These are phyloP conservation scores for Medicago arabica DNA, from an alignment of 306 rosid species.

Conservation along the genomic window DNA sequence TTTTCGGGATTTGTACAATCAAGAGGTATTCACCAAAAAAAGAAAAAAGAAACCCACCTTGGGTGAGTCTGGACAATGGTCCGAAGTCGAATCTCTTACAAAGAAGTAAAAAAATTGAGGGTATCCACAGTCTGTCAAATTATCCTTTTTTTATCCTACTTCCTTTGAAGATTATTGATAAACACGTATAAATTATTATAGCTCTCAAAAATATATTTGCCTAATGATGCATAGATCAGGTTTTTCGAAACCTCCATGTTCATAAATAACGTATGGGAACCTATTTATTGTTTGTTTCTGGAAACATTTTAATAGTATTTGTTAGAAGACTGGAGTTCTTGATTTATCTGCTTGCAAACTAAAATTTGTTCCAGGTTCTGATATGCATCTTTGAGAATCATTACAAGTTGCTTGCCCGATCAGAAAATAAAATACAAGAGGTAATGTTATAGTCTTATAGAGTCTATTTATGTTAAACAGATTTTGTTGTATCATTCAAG, in stretches of 20 bases:
- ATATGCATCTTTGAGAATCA: conserved; percentile 91
- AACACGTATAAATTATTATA: neutral
- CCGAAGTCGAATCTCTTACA: conserved; percentile 77
- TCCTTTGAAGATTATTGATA: too few relatives aligned
- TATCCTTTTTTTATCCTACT: too few relatives aligned
- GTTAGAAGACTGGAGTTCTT: conserved; percentile 35
- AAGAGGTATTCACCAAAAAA: too few relatives aligned
- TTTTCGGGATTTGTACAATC: too few relatives aligned
- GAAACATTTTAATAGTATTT: conserved; percentile 8
- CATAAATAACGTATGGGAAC: neutral
- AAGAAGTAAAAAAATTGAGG: conserved; percentile 79
- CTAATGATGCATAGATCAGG: conserved; percentile 6
- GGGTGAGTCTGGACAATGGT: conserved; percentile 64
- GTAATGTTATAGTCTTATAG: conserved; percentile 45
- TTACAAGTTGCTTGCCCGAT: conserved; percentile 91
- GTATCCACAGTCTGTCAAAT: conserved; percentile 60
- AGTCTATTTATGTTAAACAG: conserved; percentile 1
- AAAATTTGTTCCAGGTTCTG: conserved; percentile 65
- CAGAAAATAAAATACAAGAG: conserved; percentile 92
- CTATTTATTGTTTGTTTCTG: conserved; percentile 6
- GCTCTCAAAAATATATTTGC: neutral
- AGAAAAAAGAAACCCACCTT: too few relatives aligned
- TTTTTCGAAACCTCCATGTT: conserved; percentile 22
- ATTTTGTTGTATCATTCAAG: conserved; percentile 24
- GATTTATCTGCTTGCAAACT: conserved; percentile 32